Base-by-base conservation (phyloP, 2,329 filamentous ascomycete genomes). In the Cadophora sp. region DNA sequence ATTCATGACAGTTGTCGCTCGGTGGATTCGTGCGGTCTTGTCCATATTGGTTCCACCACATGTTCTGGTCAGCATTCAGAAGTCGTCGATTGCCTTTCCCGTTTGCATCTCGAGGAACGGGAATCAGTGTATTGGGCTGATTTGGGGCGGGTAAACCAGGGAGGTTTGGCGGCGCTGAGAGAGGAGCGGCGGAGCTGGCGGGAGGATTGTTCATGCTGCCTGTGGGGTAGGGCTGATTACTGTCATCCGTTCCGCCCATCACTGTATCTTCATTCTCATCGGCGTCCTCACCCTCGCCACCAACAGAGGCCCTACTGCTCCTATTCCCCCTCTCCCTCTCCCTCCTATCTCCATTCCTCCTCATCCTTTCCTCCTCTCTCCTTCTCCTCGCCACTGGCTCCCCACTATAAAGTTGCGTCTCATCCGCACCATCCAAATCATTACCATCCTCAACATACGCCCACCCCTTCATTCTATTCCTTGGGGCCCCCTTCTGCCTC, bases 1-100 rank as follows among this genome's bases (percentile, higher is more conserved):
- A 62, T 2, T 50, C n/a, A 26, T 24, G 53, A 29, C 60, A 62
- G 7, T 12, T 34, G 8, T 53, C 60, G 26, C 43, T 53, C 27
- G 43, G 26, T 29, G 60, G 60, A 37, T 37, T 50, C n/a, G 60
- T 62, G 2, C 46, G 43, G 9, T 16, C 26, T 9, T 50, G 40
- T 4, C 43, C 43, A 4, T 46, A 4, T 16, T 50, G 43, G 19
- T 62, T 37, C 60, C 60, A 62, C 60, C 60, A 62, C 53, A 34
- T 48, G 16, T 3, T 34, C 22, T 22, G 26, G 9, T 26, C 26
- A 14, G 46, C 31, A 7, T 26, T 50, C 26, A 22, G 40, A 3
- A 27, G 37, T 29, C 50, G 26, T 11, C 50, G 11, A 1, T 29
- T 40, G 11, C 4, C 14, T 29, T 14, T 62, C 27, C 59, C 43